Evolutionary conservation across 2,329 filamentous ascomycete genomes (phyloP), one percentile per base, ranked within the genome.

Genomic region (Diplodia scrobiculata): DNA sequence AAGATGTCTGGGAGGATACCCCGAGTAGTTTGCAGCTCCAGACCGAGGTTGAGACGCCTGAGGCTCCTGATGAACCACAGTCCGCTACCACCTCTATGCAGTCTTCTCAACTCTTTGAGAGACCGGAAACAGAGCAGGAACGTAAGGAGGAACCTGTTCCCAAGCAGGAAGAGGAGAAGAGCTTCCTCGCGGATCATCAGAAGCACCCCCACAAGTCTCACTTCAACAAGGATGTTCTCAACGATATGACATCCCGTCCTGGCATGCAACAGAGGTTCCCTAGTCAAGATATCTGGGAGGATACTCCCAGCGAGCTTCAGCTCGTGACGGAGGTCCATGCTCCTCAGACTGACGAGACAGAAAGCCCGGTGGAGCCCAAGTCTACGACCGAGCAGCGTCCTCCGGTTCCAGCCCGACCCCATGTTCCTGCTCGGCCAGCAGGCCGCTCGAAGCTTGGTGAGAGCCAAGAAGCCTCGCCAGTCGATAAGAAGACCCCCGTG

Each of bases 1-100:
- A 93, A 76, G 95, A 99, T 75, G 87, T 98, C 48, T 99, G 95
- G 95, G 95, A 99, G 80, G 96, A 99, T 76, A 89, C 92, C 0
- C 95, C 96, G 3, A 90, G 88, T 73, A 97, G 92, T 78, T 83
- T 91, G 63, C 88, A 95, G 73, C 87, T 86, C 58, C 81, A 84
- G 38, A 88, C 93, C 2, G 92, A 91, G 67, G 94, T 98, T 7
- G 91, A 89, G 2, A 95, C 91, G 0, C 92, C 92, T 1, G 90
- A 92, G 72, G 73, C 84, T 36, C 80, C 83, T 0, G 83, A 82
- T 67, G 82, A 84, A 67, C 73, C 79, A 25, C 73, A 73, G 75
- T 70, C 80, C 68, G 67, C 68, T 32, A 66, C 71, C 36, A 70
- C 72, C 9, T 59, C 79, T 76, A 69, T 70, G 21, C 64, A 67